Conservation (phyloP, 192 early-diverging fungal species). For the Rhizophagus clarus region DNA sequence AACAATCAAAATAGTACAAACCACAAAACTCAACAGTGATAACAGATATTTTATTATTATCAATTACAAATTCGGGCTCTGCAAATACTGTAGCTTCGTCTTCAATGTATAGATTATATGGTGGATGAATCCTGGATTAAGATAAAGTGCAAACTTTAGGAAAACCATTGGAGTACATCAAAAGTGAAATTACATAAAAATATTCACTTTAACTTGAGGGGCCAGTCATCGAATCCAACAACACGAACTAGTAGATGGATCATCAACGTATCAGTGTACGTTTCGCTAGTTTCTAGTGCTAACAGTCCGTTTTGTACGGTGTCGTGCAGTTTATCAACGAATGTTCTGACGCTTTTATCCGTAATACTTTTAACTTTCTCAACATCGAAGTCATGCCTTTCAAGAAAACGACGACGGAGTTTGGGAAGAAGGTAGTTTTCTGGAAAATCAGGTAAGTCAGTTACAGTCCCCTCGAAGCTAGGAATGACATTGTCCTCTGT, state of each 20-base stretch:
- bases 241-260: neutral
- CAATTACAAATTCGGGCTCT: no score
- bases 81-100: neutral
- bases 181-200: neutral
- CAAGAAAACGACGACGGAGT: no score
- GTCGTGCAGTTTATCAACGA: constrained; percentile 13
- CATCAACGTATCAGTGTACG: constrained; percentile 17
- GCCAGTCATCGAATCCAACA: neutral
- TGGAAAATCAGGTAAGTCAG: no score
- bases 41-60: no score
- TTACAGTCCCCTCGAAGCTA: no score
- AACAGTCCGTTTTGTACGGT: neutral
- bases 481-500: no score
- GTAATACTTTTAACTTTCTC: no score
- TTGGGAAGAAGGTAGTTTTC: no score
- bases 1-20: neutral
- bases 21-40: neutral
- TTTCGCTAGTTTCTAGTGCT: constrained; percentile 10
- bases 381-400: no score
- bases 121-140: no score
- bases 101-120: neutral
- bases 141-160: no score
- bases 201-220: constrained; percentile 11
- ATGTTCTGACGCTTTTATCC: neutral
- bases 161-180: constrained; percentile 8